Evolutionary conservation across 106 monocot species (phyloP).

Genomic region (Allium cepa): DNA sequence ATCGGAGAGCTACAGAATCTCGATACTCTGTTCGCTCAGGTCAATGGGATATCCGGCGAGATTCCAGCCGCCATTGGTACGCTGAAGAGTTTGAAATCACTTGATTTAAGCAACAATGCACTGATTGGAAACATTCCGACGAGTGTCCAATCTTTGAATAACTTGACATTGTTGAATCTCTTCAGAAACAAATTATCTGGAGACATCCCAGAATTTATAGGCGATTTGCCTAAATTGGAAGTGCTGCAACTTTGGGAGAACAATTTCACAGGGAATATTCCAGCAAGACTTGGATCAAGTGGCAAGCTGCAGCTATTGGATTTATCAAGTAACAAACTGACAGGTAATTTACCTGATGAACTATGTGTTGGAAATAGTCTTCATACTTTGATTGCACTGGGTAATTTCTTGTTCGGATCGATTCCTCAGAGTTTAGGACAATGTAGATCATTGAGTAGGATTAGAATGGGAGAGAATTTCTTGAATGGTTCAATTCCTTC

Average conservation of each 20-base stretch:
- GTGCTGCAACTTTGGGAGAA: constrained; percentile 64
- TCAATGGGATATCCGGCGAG: constrained; percentile 51
- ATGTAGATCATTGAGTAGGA: constrained; percentile 49
- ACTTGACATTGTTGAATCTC: constrained; percentile 46
- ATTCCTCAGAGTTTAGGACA: constrained; percentile 58
- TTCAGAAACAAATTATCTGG: constrained; percentile 56
- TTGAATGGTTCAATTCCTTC: constrained; percentile 65
- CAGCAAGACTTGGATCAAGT: constrained; percentile 35
- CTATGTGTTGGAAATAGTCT: constrained; percentile 50
- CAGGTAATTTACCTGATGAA: constrained; percentile 39
- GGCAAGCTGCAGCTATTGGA: constrained; percentile 47
- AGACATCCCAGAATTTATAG: constrained; percentile 42
- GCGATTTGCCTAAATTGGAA: constrained; percentile 28
- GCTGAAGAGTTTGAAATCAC: constrained; percentile 53
- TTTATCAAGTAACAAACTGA: constrained; percentile 48
- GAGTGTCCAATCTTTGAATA: constrained; percentile 33
- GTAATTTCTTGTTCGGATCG: constrained; percentile 66
- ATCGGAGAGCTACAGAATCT: constrained; percentile 48
- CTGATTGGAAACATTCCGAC: constrained; percentile 52
- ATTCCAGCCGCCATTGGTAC: constrained; percentile 52
- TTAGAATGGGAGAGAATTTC: constrained; percentile 78
- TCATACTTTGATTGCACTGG: constrained; percentile 54
- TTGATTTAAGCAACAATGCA: constrained; percentile 76
- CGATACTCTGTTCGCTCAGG: constrained; percentile 81
- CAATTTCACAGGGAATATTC: constrained; percentile 64